phyloP scores from a whole-genome alignment of 139 green algal species.

The Coelastrella sp. region DNA sequence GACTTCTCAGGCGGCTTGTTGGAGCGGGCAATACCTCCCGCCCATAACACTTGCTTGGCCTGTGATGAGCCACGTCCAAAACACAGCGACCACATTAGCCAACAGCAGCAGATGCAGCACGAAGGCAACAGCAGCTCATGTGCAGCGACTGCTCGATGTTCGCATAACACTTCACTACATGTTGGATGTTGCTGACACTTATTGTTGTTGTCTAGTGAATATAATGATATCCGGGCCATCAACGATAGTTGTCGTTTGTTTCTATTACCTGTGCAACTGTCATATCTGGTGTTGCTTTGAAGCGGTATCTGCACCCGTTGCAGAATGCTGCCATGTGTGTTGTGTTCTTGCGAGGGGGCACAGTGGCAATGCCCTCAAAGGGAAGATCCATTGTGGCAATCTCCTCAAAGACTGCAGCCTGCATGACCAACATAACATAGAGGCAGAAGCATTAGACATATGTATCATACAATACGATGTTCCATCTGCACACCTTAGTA shows the following conservation, averaged over 20 bases:
- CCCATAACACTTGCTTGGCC: conserved; percentile 89
- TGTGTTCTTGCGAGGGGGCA: conserved; percentile 92
- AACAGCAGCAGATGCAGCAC: neutral
- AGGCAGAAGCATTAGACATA: neutral
- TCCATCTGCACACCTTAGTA: too few species aligned
- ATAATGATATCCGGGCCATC: too few species aligned
- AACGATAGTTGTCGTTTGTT: too few species aligned
- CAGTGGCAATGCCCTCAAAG: conserved; percentile 94
- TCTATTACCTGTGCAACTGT: conserved; percentile 68
- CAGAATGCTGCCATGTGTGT: conserved; percentile 86
- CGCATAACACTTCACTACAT: too few species aligned
- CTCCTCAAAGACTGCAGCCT: conserved; percentile 95
- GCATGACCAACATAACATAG: neutral
- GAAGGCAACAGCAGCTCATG: neutral
- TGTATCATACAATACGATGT: too few species aligned
- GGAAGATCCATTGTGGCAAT: conserved; percentile 92
- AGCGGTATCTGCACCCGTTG: conserved; percentile 85
- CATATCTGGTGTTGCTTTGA: conserved; percentile 83
- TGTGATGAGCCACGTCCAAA: too few species aligned
- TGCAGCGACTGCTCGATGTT: too few species aligned
- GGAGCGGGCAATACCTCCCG: conserved; percentile 84
- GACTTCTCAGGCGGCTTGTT: conserved; percentile 82
- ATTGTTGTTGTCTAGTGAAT: too few species aligned
- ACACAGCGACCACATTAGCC: neutral
- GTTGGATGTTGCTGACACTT: too few species aligned